Conservation (phyloP, 2,329 filamentous ascomycete genomes). For the Cladophialophora bantiana region DNA sequence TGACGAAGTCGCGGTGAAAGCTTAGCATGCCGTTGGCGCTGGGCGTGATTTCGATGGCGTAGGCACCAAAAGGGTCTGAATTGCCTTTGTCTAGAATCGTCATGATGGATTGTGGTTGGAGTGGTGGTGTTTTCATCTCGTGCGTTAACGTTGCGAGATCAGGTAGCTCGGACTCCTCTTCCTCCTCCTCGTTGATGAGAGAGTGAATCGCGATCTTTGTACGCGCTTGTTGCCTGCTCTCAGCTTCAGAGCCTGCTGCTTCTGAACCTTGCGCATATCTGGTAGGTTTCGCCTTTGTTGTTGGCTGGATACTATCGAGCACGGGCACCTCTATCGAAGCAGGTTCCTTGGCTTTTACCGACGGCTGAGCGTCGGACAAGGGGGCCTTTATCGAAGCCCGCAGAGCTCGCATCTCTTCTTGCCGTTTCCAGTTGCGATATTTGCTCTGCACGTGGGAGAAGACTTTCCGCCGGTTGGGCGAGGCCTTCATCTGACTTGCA, state of each 20-base stretch:
- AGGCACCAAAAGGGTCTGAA: slow-evolving; percentile 14
- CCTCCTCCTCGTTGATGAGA: slow-evolving; percentile 5
- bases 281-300: neutral
- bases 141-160: neutral
- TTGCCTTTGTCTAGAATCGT: slow-evolving; percentile 14
- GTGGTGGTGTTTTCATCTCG: neutral
- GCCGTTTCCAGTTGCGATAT: slow-evolving; percentile 16
- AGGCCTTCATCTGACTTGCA: slow-evolving; percentile 12
- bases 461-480: neutral
- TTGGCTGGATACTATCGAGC: neutral
- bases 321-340: neutral
- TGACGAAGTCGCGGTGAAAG: slow-evolving; percentile 7
- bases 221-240: neutral
- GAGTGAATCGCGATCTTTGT: slow-evolving; percentile 9
- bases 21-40: slow-evolving; percentile 6
- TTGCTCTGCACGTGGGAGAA: slow-evolving; percentile 14
- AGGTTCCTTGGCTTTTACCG: neutral
- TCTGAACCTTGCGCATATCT: neutral
- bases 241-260: neutral
- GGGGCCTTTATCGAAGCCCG: slow-evolving; percentile 9
- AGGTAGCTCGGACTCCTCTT: neutral
- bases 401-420: slow-evolving; percentile 8
- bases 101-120: neutral
- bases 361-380: neutral
- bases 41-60: slow-evolving; percentile 11